Evolutionary conservation across 371 early-diverging fungal genomes (phyloP).

Genomic region (Saksenaea oblongispora): DNA sequence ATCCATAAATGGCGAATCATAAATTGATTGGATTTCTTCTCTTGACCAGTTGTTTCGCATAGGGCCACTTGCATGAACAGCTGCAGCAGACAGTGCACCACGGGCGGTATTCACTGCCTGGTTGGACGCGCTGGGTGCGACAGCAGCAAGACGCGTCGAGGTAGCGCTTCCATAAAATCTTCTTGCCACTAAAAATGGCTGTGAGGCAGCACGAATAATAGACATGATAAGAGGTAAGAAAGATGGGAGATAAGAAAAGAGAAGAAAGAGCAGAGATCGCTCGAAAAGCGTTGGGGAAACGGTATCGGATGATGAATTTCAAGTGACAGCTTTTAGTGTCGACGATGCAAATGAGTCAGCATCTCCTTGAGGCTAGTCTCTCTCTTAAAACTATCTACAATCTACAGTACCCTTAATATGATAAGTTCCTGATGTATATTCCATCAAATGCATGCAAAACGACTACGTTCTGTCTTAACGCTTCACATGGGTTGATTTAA

Average conservation of each 20-base stretch:
- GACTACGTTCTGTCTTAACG: too few species aligned
- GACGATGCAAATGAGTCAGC: background rate
- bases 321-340: background rate
- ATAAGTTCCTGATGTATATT: background rate
- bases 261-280: constrained; percentile 27
- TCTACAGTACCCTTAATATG: background rate
- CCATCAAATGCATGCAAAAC: too few species aligned
- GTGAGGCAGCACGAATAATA: constrained; percentile 41
- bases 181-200: constrained; percentile 29
- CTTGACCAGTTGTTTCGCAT: constrained; percentile 76
- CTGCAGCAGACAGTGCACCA: constrained; percentile 55
- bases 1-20: constrained; percentile 81
- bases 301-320: background rate
- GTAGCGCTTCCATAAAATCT: constrained; percentile 47
- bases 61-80: constrained; percentile 56
- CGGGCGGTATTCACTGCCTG: constrained; percentile 7
- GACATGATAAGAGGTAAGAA: constrained; percentile 30
- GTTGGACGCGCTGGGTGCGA: constrained; percentile 27
- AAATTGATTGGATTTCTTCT: constrained; percentile 77
- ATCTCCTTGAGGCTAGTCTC: background rate
- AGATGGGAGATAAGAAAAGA: constrained; percentile 11
- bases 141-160: constrained; percentile 54
- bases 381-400: background rate
- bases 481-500: too few species aligned
- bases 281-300: constrained; percentile 11